Evolutionary conservation across 371 early-diverging fungal species (phyloP).

Genomic region (Actinomucor elegans): DNA sequence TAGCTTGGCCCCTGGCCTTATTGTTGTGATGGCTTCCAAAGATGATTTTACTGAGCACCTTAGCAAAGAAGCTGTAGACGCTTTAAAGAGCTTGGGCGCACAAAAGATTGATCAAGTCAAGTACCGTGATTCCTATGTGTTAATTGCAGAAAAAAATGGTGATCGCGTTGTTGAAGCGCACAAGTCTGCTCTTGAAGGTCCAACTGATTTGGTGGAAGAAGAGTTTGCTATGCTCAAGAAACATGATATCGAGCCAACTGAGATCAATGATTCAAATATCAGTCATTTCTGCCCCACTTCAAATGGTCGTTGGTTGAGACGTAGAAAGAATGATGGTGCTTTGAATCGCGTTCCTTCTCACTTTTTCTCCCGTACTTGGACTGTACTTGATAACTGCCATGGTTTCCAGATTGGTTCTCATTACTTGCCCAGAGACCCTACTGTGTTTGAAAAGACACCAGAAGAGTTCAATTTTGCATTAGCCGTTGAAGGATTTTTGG

Average conservation of each 20-base stretch:
- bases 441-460: constrained; percentile 82
- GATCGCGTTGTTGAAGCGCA: constrained; percentile 36
- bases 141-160: constrained; percentile 67
- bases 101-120: constrained; percentile 50
- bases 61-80: constrained; percentile 54
- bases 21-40: constrained; percentile 67
- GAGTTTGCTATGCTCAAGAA: constrained; percentile 36
- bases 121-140: constrained; percentile 82
- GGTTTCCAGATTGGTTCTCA: constrained; percentile 59
- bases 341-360: constrained; percentile 77
- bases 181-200: constrained; percentile 47
- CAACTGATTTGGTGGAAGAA: constrained; percentile 48
- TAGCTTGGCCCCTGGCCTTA: constrained; percentile 59
- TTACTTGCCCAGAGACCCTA: constrained; percentile 76
- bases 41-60: constrained; percentile 76
- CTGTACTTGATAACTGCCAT: constrained; percentile 58
- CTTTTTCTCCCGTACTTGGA: constrained; percentile 82
- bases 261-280: constrained; percentile 40
- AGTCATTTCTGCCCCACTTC: constrained; percentile 61
- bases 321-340: constrained; percentile 84
- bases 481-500: constrained; percentile 74
- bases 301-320: constrained; percentile 76
- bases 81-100: constrained; percentile 66
- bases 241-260: constrained; percentile 20
- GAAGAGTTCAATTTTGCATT: constrained; percentile 82